Evolutionary conservation across 1,284 basidiomycete genomes (phyloP).

Genomic region (Leccinum ponderosum): DNA sequence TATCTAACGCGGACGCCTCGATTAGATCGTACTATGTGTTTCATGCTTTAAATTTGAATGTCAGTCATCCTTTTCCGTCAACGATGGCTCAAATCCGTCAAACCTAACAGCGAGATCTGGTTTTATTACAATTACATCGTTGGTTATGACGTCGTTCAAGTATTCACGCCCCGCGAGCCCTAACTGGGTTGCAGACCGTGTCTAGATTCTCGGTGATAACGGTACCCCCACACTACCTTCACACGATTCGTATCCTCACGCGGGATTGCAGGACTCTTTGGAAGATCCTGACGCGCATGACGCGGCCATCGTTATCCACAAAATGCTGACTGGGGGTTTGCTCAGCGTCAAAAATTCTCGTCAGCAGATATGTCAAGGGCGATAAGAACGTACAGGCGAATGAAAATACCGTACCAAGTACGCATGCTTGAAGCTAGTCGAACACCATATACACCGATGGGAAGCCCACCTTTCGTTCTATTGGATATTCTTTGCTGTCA

Average conservation of each 20-base stretch:
- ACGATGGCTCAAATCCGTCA: not conserved
- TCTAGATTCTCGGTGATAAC: not conserved
- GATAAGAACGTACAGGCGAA: constrained; percentile 50
- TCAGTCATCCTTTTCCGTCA: not conserved
- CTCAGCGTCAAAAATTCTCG: constrained; percentile 75
- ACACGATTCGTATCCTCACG: not conserved
- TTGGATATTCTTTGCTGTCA: not conserved
- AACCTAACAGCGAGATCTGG: constrained; percentile 3
- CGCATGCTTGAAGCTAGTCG: not conserved
- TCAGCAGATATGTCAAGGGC: constrained; percentile 48
- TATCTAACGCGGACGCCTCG: not conserved
- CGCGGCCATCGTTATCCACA: constrained; percentile 71
- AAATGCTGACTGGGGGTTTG: constrained; percentile 74
- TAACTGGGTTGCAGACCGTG: not conserved
- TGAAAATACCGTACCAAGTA: constrained; percentile 71
- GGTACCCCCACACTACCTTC: not conserved
- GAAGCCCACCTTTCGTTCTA: not conserved
- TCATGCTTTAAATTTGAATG: not conserved
- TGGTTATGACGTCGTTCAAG: not conserved
- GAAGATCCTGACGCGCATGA: not conserved
- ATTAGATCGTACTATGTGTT: too few species aligned
- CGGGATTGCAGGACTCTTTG: not conserved
- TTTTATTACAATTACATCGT: not conserved
- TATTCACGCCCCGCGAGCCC: not conserved
- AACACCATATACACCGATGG: not conserved